Evolutionary conservation across 805 yeast genomes (phyloP).

Genomic region (Lachancea waltii): DNA sequence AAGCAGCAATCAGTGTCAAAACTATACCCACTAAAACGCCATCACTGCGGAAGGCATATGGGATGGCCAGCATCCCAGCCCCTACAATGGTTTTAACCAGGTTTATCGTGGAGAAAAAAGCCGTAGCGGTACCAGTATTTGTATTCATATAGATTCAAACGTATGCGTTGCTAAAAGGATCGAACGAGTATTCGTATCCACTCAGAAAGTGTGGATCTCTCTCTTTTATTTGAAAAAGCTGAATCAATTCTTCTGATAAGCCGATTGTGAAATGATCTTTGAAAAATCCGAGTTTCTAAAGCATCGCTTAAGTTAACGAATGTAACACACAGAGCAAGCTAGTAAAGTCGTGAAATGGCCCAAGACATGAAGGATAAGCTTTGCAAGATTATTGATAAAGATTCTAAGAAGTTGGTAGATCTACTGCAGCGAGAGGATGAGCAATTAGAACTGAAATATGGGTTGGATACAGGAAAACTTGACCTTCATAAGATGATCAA

Average conservation of each 20-base stretch:
- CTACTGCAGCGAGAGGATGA: conserved; percentile 6
- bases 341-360: neutral
- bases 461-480: conserved; percentile 6
- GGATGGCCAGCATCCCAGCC: conserved; percentile 68
- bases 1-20: conserved; percentile 54
- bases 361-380: neutral
- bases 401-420: neutral
- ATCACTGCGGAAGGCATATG: conserved; percentile 61
- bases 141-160: no score
- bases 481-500: conserved; percentile 16
- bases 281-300: no score
- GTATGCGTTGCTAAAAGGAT: no score
- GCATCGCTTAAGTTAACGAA: no score
- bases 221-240: no score
- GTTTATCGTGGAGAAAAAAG: conserved; percentile 55
- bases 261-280: neutral
- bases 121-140: no score
- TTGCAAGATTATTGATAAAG: neutral
- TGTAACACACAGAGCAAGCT: neutral
- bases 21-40: conserved; percentile 53
- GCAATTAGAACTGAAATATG: conserved; percentile 4
- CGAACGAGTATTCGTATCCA: no score
- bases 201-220: no score
- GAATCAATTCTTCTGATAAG: neutral
- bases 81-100: conserved; percentile 74